phyloP scores from a whole-genome alignment of 2,329 filamentous ascomycete species.

The Fonsecaea monophora region DNA sequence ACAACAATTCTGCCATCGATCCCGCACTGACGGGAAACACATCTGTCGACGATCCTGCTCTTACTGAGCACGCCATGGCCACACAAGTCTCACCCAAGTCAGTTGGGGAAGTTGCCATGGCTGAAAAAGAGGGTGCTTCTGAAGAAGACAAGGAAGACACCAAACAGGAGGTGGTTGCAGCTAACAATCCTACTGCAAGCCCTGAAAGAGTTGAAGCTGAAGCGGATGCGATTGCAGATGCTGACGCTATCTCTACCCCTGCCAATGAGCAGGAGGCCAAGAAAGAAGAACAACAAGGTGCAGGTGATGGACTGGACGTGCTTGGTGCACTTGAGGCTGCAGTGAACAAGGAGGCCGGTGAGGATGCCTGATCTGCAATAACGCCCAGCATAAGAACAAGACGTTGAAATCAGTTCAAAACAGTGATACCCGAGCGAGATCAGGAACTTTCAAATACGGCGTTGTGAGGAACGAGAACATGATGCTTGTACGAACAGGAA shows the following conservation, averaged over 20 bases:
- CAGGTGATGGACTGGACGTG: conserved; percentile 23
- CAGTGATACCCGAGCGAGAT: background rate
- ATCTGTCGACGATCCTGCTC: conserved; percentile 11
- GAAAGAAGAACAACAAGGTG: background rate
- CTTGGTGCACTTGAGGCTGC: conserved; percentile 32
- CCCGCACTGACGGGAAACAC: background rate
- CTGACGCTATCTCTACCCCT: background rate
- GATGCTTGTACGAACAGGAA: background rate
- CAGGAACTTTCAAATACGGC: background rate
- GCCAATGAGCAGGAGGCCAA: conserved; percentile 10
- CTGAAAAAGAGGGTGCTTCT: conserved; percentile 11
- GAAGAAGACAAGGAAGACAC: conserved; percentile 7
- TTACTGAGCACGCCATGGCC: background rate
- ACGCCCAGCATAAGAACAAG: background rate
- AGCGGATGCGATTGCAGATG: conserved; percentile 4
- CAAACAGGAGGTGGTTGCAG: conserved; percentile 1
- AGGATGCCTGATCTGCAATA: background rate
- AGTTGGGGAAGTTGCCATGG: conserved; percentile 1
- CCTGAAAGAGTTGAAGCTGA: background rate
- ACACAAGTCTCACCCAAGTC: background rate
- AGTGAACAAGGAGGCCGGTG: conserved; percentile 23
- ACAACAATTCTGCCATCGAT: background rate
- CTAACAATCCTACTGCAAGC: background rate
- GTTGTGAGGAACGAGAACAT: background rate
- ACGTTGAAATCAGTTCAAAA: background rate